Conservation (phyloP, 805 yeast species). For the Wickerhamomyces sydowiorum region DNA sequence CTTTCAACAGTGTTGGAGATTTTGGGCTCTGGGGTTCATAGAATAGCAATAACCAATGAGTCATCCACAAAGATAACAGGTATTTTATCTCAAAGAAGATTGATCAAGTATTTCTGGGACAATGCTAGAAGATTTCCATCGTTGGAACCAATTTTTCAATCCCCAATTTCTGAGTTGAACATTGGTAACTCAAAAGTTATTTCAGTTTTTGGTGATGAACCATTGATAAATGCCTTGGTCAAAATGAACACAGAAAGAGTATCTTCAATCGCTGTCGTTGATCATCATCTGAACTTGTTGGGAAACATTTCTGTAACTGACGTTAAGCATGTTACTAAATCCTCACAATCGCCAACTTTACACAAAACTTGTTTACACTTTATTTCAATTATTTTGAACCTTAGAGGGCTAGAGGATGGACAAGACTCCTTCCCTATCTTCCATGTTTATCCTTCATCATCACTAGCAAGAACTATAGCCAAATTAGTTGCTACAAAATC, state of each 20-base stretch:
- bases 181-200: constrained; percentile 74
- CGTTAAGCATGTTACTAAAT: constrained; percentile 79
- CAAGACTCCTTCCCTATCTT: constrained; percentile 96
- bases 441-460: constrained; percentile 76
- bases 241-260: constrained; percentile 82
- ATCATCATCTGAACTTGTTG: constrained; percentile 62
- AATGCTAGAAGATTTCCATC: constrained; percentile 82
- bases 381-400: constrained; percentile 76
- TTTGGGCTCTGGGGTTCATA: constrained; percentile 92
- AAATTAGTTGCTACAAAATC: constrained; percentile 93
- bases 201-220: constrained; percentile 81
- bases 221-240: constrained; percentile 77
- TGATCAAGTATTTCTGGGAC: constrained; percentile 84
- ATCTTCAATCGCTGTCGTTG: constrained; percentile 90
- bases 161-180: constrained; percentile 62
- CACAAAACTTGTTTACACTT: constrained; percentile 84
- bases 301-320: constrained; percentile 96
- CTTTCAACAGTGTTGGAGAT: constrained; percentile 75
- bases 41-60: constrained; percentile 72
- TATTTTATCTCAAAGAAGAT: constrained; percentile 83
- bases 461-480: constrained; percentile 85
- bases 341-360: constrained; percentile 79
- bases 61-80: constrained; percentile 62
- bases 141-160: constrained; percentile 67
- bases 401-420: constrained; percentile 89